Evolutionary conservation across 2,329 filamentous ascomycete species (phyloP).

Genomic region (Cytospora leucostoma): DNA sequence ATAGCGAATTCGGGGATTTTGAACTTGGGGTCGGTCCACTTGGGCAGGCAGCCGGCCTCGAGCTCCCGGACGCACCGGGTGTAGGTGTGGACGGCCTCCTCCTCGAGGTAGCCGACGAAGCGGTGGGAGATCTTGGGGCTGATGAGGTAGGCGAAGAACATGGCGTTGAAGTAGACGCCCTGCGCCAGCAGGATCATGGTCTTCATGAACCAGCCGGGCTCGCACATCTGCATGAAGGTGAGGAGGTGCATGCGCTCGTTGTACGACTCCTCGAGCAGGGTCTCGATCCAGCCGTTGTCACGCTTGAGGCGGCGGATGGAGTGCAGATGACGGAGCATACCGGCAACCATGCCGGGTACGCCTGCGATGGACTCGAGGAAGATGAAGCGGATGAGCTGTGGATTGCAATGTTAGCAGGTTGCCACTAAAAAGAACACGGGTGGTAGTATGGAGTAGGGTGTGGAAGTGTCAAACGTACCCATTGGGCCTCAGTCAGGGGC

Average conservation of each 20-base stretch:
- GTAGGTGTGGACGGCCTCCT: conserved; percentile 96
- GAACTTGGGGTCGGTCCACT: conserved; percentile 72
- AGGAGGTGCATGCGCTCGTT: conserved; percentile 93
- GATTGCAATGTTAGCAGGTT: background rate
- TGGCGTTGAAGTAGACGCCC: conserved; percentile 93
- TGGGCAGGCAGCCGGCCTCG: conserved; percentile 78
- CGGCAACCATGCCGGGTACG: conserved; percentile 95
- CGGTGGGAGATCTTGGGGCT: conserved; percentile 87
- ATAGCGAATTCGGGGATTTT: conserved; percentile 85
- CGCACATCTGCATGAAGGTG: conserved; percentile 87
- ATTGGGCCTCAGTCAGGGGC: conserved; percentile 81
- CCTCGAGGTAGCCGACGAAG: conserved; percentile 95
- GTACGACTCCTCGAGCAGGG: conserved; percentile 83
- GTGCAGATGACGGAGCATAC: conserved; percentile 87
- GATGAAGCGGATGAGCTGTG: conserved; percentile 73
- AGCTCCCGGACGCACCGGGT: conserved; percentile 85
- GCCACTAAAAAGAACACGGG: background rate
- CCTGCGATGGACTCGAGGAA: conserved; percentile 95
- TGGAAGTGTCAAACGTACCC: conserved; percentile 48
- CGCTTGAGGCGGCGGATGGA: conserved; percentile 83
- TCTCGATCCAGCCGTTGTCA: conserved; percentile 97
- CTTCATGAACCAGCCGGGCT: conserved; percentile 80
- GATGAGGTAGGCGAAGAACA: conserved; percentile 87
- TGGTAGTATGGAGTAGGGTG: background rate
- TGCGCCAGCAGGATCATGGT: conserved; percentile 89